A percentile compares a stretch with the other conserved stretches of the same genome.
Evolutionary conservation across 176 grass and related monocot species (phyloP).

Genomic region (Phoenix roebelenii): DNA sequence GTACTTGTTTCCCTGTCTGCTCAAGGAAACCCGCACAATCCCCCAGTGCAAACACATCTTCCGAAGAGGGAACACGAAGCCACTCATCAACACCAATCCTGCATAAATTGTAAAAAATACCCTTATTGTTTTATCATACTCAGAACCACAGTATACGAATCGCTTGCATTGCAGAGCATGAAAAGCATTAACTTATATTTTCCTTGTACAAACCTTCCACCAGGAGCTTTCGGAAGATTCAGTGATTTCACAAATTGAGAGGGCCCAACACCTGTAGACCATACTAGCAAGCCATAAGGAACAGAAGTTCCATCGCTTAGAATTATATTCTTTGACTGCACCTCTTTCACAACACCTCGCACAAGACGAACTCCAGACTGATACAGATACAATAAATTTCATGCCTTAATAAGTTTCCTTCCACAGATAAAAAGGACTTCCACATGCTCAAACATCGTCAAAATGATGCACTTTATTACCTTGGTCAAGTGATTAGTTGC

Average conservation of each 20-base stretch:
- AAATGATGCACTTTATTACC: constrained; percentile 13
- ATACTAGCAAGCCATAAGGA: constrained; percentile 73
- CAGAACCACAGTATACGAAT: no score
- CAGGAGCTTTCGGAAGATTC: constrained; percentile 51
- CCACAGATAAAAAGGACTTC: no score
- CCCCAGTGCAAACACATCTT: constrained; percentile 81
- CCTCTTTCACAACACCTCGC: constrained; percentile 70
- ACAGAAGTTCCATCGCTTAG: constrained; percentile 58
- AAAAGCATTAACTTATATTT: no score
- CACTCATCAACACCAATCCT: constrained; percentile 86
- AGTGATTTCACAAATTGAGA: constrained; percentile 58
- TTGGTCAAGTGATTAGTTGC: constrained; percentile 73
- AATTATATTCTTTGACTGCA: constrained; percentile 41
- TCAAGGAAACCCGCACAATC: constrained; percentile 92
- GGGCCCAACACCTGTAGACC: constrained; percentile 86
- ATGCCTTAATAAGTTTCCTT: no score
- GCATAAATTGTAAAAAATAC: background rate
- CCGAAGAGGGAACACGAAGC: constrained; percentile 55
- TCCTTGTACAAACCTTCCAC: constrained; percentile 32
- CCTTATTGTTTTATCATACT: no score
- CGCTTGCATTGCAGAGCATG: no score
- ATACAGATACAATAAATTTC: background rate
- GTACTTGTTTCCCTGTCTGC: constrained; percentile 51
- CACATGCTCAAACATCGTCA: no score
- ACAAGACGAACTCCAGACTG: constrained; percentile 78